These are phyloP conservation scores for Lasiosphaeria hispida DNA, from an alignment of 495 filamentous ascomycete genomes.

Conservation along the genomic window DNA sequence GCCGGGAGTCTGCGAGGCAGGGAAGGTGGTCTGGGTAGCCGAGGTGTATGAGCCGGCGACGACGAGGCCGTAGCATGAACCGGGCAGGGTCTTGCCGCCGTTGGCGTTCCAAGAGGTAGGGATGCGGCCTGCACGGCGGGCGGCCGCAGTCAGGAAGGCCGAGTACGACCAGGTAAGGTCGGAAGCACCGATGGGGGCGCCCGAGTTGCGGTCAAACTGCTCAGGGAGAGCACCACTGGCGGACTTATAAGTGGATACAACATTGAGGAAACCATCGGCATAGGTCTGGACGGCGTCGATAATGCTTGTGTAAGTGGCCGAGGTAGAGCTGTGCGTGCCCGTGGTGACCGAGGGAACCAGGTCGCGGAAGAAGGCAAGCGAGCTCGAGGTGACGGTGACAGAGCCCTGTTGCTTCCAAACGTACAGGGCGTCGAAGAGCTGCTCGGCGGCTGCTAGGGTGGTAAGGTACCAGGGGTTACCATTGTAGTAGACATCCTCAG, in stretches of 20 bases:
- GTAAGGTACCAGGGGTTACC: slow-evolving; percentile 68
- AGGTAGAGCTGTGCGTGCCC: slow-evolving; percentile 50
- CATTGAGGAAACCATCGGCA: slow-evolving; percentile 61
- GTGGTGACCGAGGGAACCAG: slow-evolving; percentile 46
- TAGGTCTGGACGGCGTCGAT: slow-evolving; percentile 56
- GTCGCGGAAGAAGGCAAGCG: slow-evolving; percentile 57
- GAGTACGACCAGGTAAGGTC: slow-evolving; percentile 71
- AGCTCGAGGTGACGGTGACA: slow-evolving; percentile 51
- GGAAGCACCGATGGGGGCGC: slow-evolving; percentile 52
- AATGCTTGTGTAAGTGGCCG: slow-evolving; percentile 49
- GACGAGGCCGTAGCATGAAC: slow-evolving; percentile 50
- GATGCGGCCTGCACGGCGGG: slow-evolving; percentile 45
- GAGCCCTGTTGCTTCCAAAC: slow-evolving; percentile 56
- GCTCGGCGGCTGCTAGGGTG: slow-evolving; percentile 63
- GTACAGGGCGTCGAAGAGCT: slow-evolving; percentile 62
- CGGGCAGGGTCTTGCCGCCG: slow-evolving; percentile 49
- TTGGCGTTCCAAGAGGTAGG: slow-evolving; percentile 54
- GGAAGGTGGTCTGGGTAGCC: slow-evolving; percentile 56
- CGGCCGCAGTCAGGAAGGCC: slow-evolving; percentile 58
- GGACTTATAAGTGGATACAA: slow-evolving; percentile 49
- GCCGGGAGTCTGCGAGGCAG: slow-evolving; percentile 48
- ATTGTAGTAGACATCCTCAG: slow-evolving; percentile 65
- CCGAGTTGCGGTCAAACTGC: slow-evolving; percentile 55
- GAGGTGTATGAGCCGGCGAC: slow-evolving; percentile 58
- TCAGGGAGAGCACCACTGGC: slow-evolving; percentile 57